Percentiles rank a stretch among this genome's conserved stretches.
These are phyloP conservation scores for Boletus tylopilopsis DNA, from an alignment of 768 basidiomycete genomes.

Conservation along the genomic window DNA sequence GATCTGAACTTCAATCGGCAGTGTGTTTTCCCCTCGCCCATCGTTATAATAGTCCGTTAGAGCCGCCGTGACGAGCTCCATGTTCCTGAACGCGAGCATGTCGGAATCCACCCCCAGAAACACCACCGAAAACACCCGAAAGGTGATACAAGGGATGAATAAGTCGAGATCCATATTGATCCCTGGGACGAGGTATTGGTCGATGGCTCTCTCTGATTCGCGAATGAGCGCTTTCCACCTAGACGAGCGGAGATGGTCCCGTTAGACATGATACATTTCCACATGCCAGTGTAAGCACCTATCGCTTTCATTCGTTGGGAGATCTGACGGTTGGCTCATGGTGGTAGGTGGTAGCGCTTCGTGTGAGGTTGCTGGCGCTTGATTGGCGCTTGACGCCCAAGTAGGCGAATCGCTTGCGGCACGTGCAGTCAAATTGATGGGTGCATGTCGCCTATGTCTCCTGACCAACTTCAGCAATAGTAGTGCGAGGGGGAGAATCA, in stretches of 20 bases:
- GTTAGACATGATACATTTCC: constrained; percentile 3
- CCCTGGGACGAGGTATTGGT: constrained; percentile 8
- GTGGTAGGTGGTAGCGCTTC: constrained; percentile 1
- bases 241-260: not conserved
- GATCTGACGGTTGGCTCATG: not conserved
- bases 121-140: constrained; percentile 40
- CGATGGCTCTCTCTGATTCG: constrained; percentile 10
- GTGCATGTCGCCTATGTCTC: not conserved
- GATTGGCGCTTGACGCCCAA: constrained; percentile 4
- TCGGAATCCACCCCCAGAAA: constrained; percentile 36
- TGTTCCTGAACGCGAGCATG: constrained; percentile 21
- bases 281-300: constrained; percentile 12
- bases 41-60: constrained; percentile 47
- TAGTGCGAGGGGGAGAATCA: not conserved
- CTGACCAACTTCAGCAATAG: not conserved
- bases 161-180: constrained; percentile 31
- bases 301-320: constrained; percentile 1
- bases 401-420: not conserved
- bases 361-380: constrained; percentile 4
- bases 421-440: constrained; percentile 13
- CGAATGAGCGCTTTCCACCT: constrained; percentile 16
- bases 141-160: constrained; percentile 43
- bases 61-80: constrained; percentile 35
- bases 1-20: constrained; percentile 33
- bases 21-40: constrained; percentile 11